Evolutionary conservation across 176 grass and related monocot genomes (phyloP), one percentile per base, ranked within the genome.

Genomic region (Cocos nucifera): DNA sequence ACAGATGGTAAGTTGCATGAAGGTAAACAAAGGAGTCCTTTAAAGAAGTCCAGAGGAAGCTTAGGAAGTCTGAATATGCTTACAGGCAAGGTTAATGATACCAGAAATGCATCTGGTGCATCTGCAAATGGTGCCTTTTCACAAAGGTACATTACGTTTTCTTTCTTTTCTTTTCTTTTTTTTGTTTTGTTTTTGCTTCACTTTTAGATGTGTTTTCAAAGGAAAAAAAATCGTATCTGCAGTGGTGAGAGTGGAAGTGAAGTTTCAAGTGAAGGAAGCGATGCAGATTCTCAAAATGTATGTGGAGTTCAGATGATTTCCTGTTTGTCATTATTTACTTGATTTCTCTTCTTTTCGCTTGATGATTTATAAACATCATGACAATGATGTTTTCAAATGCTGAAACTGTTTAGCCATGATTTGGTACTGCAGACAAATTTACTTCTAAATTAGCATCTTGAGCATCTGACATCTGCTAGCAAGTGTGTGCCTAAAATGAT

Each of bases 211-310:
- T 56, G 72, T 17, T 58, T 16, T 56, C 53, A 55, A 27, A 51
- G 29, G 21, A 67, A 58, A 71, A 6, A 30, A 44, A 44, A 12
- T 73, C 69, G 69, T 63, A 53, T 76, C 35, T 44, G 35, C 35
- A 44, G 67, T 71, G 76, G 77, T 72, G 72, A 85, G 67, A 85
- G 82, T 72, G 82, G 82, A 85, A 85, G 82, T 2, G 57, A 57
- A 69, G 79, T 70, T 72, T 80, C 78, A 66, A 79, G 76, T 58
- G 72, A 79, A 72, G 77, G 72, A 67, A 80, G 82, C 67, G 79
- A 77, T 58, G 76, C 82, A 57, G 62, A 85, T 80, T 80, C 77
- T 7, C 75, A 85, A 80, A 85, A 77, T 80, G 82, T 85, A 80
- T 54, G 82, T n/a, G 3, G 58, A 44, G 35, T 44, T 44, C 35